Evolutionary conservation across 1,139 yeast species (phyloP).

Genomic region (Kluyveromyces sp.): DNA sequence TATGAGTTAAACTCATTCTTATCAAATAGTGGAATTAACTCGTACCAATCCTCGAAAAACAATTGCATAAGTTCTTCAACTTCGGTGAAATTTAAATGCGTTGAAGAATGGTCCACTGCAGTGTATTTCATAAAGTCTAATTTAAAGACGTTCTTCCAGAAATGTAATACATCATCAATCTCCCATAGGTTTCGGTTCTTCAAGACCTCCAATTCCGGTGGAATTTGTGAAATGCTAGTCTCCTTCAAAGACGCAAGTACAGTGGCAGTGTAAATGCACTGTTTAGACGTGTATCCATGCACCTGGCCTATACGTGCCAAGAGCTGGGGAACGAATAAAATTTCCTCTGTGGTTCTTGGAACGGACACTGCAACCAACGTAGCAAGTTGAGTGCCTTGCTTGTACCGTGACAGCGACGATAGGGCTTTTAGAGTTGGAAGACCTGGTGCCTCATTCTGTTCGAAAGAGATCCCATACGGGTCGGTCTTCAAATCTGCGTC

Average conservation of each 20-base stretch:
- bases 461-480: constrained; percentile 33
- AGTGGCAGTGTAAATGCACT: constrained; percentile 60
- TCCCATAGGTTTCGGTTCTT: constrained; percentile 21
- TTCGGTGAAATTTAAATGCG: constrained; percentile 15
- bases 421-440: constrained; percentile 57
- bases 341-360: constrained; percentile 73
- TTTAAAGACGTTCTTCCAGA: constrained; percentile 18
- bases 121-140: constrained; percentile 12
- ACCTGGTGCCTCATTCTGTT: constrained; percentile 67
- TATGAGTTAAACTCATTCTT: constrained; percentile 54
- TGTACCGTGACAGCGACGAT: constrained; percentile 41
- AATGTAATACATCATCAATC: constrained; percentile 20
- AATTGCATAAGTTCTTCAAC: constrained; percentile 29
- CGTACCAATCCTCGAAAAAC: constrained; percentile 77
- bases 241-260: constrained; percentile 64
- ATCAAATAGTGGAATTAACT: constrained; percentile 60
- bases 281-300: constrained; percentile 63
- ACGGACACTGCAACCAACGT: constrained; percentile 63
- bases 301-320: constrained; percentile 60
- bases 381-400: constrained; percentile 47
- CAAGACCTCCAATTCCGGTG: constrained; percentile 35
- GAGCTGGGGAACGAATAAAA: constrained; percentile 62
- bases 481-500: constrained; percentile 7
- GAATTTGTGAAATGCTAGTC: constrained; percentile 46
- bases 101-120: constrained; percentile 2